Evolutionary conservation across 441 rosid genomes (phyloP).

Genomic region (Euphorbia schlechtendalii): DNA sequence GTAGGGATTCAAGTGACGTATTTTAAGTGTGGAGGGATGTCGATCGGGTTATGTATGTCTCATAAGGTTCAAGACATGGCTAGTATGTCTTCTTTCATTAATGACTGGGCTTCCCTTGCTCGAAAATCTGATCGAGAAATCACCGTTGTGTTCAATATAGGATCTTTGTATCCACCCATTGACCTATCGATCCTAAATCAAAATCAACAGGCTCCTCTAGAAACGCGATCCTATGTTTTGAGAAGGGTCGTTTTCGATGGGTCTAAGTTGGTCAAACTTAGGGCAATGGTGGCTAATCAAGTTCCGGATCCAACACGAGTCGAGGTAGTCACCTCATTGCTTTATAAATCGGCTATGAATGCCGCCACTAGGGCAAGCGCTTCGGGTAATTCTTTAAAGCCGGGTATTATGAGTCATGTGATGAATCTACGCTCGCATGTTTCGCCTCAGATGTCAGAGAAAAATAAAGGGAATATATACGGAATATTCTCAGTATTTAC

Average conservation of each 20-base stretch:
- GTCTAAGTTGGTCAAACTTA: slow-evolving; percentile 13
- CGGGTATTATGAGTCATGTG: neutral
- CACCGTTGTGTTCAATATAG: slow-evolving; percentile 8
- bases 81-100: slow-evolving; percentile 15
- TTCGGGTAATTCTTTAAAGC: neutral
- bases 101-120: too few species aligned
- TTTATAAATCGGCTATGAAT: neutral
- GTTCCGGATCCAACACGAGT: neutral
- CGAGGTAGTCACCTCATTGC: neutral
- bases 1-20: slow-evolving; percentile 23
- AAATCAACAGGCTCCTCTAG: neutral
- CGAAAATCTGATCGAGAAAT: neutral
- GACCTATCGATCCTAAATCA: neutral
- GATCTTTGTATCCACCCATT: slow-evolving; percentile 18
- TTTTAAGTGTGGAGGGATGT: slow-evolving; percentile 25
- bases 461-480: neutral
- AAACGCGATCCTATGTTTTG: neutral
- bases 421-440: neutral
- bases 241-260: slow-evolving; percentile 27
- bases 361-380: neutral
- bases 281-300: slow-evolving; percentile 9
- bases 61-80: slow-evolving; percentile 25
- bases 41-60: slow-evolving; percentile 20
- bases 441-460: neutral
- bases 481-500: neutral